phyloP scores from a whole-genome alignment of 176 grass and related monocot genomes.

The Calamus simplicifolius region DNA sequence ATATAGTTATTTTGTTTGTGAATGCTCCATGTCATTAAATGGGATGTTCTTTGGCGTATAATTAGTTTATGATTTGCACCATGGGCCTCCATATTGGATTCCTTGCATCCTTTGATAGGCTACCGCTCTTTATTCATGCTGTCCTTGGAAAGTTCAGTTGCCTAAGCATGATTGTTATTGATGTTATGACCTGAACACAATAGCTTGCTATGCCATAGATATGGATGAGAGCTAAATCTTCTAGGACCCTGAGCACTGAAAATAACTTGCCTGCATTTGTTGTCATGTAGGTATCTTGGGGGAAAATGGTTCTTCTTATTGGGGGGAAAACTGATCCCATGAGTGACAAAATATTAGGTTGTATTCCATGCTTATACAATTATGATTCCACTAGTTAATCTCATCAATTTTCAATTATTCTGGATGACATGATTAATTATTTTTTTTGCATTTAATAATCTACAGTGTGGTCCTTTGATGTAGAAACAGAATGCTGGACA shows the following conservation, averaged over 20 bases:
- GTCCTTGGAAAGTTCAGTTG: too few species aligned
- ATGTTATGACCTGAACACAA: background rate
- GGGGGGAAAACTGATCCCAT: conserved; percentile 86
- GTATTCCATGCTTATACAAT: conserved; percentile 16
- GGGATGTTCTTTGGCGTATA: too few species aligned
- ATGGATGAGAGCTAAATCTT: background rate
- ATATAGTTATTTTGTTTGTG: too few species aligned
- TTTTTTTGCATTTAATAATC: conserved; percentile 32
- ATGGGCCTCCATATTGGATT: too few species aligned
- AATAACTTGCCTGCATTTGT: background rate
- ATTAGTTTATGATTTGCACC: too few species aligned
- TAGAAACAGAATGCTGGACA: conserved; percentile 66
- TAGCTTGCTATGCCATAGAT: background rate
- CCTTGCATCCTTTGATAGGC: too few species aligned
- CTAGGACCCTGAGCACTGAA: background rate
- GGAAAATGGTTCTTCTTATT: conserved; percentile 79
- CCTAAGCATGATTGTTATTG: too few species aligned
- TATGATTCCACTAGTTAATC: conserved; percentile 13
- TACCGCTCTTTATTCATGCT: too few species aligned
- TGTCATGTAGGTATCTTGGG: conserved; percentile 67
- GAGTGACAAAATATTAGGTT: conserved; percentile 78
- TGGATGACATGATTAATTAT: conserved; percentile 17
- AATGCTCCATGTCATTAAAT: too few species aligned
- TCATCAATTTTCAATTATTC: conserved; percentile 5
- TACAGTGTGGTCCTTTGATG: conserved; percentile 90